Evolutionary conservation across 1,139 yeast genomes (phyloP).

Genomic region (Pneumocystis oryctolagi): DNA sequence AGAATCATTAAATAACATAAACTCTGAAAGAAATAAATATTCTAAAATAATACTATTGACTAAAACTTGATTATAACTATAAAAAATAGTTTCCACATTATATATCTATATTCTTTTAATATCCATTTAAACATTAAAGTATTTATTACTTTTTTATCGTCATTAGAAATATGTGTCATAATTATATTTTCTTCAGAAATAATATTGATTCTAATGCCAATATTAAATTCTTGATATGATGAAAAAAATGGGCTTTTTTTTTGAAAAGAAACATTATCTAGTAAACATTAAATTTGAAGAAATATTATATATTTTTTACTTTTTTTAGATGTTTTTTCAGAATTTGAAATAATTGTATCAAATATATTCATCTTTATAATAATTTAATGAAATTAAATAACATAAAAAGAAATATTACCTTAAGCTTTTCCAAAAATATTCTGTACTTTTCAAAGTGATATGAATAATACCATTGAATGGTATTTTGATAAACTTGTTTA

Average conservation of each 20-base stretch:
- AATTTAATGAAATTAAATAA: neutral
- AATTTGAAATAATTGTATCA: neutral
- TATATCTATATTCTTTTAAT: neutral
- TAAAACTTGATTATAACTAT: conserved; percentile 4
- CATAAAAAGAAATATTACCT: neutral
- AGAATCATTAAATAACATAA: conserved; percentile 20
- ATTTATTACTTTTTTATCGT: conserved; percentile 25
- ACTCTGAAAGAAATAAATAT: conserved; percentile 5
- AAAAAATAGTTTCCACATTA: conserved; percentile 3
- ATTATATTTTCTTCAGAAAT: conserved; percentile 48
- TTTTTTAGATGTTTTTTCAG: neutral
- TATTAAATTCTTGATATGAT: conserved; percentile 12
- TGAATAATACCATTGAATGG: conserved; percentile 87
- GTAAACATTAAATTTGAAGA: neutral
- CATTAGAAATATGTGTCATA: conserved; percentile 76
- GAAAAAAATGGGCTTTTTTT: neutral
- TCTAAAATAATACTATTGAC: conserved; percentile 5
- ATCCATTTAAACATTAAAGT: neutral
- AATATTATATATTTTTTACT: neutral
- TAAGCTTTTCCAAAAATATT: conserved; percentile 44
- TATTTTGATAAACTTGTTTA: conserved; percentile 62
- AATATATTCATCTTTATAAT: neutral
- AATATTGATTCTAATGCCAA: conserved; percentile 43
- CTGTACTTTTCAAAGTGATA: conserved; percentile 66
- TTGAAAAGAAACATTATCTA: neutral